Evolutionary conservation across 192 early-diverging fungal genomes (phyloP).

Genomic region (Entrophospora sp.): DNA sequence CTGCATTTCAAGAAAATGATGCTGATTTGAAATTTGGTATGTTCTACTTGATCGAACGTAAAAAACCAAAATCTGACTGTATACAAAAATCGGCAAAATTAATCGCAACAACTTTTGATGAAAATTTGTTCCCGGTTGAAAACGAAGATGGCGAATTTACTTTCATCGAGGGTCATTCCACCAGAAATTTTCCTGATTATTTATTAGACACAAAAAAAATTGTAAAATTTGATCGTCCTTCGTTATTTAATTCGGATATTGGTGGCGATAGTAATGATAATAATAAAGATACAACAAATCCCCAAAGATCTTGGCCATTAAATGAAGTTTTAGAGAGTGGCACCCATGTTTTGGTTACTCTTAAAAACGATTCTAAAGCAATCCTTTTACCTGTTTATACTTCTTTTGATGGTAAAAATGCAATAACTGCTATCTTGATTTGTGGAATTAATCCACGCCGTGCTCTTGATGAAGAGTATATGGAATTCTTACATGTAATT

Average conservation of each 20-base stretch:
- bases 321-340: not conserved
- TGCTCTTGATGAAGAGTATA: constrained; percentile 6
- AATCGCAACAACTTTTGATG: constrained; percentile 10
- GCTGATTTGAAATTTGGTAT: constrained; percentile 2
- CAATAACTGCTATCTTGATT: not conserved
- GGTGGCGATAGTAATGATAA: not conserved
- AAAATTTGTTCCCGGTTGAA: not conserved
- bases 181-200: not conserved
- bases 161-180: not conserved
- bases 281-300: not conserved
- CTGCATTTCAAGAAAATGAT: not conserved
- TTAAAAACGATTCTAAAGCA: not conserved
- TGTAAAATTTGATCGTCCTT: not conserved
- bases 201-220: not conserved
- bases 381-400: not conserved
- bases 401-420: not conserved
- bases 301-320: not conserved
- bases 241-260: not conserved
- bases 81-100: not conserved
- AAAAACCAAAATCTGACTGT: not conserved
- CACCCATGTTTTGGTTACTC: not conserved
- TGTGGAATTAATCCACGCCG: not conserved
- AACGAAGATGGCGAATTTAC: not conserved
- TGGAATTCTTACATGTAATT: constrained; percentile 26
- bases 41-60: not conserved